phyloP scores from a whole-genome alignment of 305 asterid species.

The Fraxinus albicans region DNA sequence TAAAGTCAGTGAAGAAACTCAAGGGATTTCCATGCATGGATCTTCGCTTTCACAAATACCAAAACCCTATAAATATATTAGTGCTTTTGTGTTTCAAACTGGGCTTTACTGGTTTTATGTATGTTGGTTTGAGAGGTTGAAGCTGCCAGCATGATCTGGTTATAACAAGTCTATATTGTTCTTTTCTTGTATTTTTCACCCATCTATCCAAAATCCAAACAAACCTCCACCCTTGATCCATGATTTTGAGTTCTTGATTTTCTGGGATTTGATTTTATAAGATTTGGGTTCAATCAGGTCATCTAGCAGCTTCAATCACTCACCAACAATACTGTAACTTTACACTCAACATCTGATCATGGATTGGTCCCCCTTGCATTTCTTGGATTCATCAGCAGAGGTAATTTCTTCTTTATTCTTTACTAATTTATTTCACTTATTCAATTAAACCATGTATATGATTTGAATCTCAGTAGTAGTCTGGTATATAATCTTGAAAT shows the following conservation, averaged over 20 bases:
- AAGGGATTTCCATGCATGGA: constrained; percentile 12
- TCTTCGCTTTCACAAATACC: not conserved
- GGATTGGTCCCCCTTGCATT: not conserved
- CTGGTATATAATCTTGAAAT: not conserved
- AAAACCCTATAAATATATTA: not conserved
- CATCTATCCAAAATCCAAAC: not conserved
- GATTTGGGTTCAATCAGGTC: constrained; percentile 34
- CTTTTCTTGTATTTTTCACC: not conserved
- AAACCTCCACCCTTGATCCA: not conserved
- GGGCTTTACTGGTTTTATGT: not conserved
- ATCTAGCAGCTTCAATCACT: constrained; percentile 54
- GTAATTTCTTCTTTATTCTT: not conserved
- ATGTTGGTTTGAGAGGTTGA: constrained; percentile 59
- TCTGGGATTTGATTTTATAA: constrained; percentile 2
- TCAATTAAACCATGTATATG: not conserved
- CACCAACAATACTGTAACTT: constrained; percentile 26
- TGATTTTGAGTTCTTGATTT: not conserved
- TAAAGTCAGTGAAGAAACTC: not conserved
- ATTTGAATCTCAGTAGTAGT: not conserved
- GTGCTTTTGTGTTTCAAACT: not conserved
- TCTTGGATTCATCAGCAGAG: not conserved
- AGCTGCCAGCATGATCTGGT: constrained; percentile 75
- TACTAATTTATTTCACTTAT: not conserved
- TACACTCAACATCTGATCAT: not conserved
- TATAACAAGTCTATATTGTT: not conserved